Percentiles rank a stretch among this genome's conserved stretches.
These are phyloP conservation scores for Quercus bicolor DNA, from an alignment of 306 rosid species.

Conservation along the genomic window DNA sequence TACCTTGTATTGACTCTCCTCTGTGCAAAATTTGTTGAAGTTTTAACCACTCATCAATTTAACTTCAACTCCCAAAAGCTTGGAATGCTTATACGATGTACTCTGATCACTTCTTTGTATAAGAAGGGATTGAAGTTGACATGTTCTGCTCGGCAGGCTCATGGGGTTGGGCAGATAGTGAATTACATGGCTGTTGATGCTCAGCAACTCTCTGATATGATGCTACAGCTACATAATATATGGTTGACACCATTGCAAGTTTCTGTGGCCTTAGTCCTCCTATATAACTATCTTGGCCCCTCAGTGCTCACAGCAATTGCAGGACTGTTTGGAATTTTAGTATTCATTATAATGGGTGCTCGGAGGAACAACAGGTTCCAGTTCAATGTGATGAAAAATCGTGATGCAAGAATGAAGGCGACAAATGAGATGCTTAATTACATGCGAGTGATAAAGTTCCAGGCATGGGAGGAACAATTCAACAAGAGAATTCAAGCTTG, in stretches of 20 bases:
- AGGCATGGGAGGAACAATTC: constrained; percentile 96
- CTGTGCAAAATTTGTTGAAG: constrained; percentile 67
- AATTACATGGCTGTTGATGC: constrained; percentile 97
- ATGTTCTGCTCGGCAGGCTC: constrained; percentile 76
- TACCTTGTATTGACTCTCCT: constrained; percentile 68
- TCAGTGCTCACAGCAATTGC: constrained; percentile 48
- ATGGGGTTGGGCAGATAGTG: constrained; percentile 90
- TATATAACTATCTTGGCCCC: constrained; percentile 57
- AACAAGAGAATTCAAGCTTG: constrained; percentile 53
- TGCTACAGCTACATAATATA: constrained; percentile 73
- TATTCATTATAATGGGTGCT: constrained; percentile 42
- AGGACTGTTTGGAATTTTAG: constrained; percentile 46
- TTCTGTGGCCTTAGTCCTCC: constrained; percentile 50
- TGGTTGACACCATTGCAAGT: constrained; percentile 96
- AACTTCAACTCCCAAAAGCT: constrained; percentile 86
- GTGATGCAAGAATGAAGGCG: constrained; percentile 92
- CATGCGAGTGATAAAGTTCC: constrained; percentile 96
- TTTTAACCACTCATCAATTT: constrained; percentile 70
- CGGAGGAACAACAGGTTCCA: constrained; percentile 55
- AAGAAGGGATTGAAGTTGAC: constrained; percentile 79
- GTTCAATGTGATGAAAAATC: constrained; percentile 65
- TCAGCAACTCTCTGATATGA: constrained; percentile 90
- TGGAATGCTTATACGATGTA: constrained; percentile 85
- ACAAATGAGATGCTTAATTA: constrained; percentile 93
- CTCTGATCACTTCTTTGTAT: constrained; percentile 78